These are phyloP conservation scores for Phascolomyces articulosus DNA, from an alignment of 371 early-diverging fungal genomes.

Conservation along the genomic window DNA sequence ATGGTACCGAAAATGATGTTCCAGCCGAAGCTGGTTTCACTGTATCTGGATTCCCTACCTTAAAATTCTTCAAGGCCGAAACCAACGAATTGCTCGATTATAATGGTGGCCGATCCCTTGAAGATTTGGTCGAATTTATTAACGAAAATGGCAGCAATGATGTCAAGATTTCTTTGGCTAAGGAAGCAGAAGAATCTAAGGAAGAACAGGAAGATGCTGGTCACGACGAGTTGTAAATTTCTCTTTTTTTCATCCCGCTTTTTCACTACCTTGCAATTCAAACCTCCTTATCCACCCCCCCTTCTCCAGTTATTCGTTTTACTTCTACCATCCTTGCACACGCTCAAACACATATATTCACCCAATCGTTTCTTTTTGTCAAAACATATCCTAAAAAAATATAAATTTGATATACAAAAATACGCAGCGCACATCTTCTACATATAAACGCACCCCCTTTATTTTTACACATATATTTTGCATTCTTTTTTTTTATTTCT, in stretches of 20 bases:
- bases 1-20: constrained; percentile 94
- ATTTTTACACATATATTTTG: no score
- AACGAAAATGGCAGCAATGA: constrained; percentile 61
- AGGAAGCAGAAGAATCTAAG: constrained; percentile 15
- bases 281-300: neutral
- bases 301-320: no score
- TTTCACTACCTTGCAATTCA: neutral
- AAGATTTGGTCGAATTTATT: constrained; percentile 79
- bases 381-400: no score
- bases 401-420: no score
- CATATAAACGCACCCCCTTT: no score
- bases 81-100: constrained; percentile 83
- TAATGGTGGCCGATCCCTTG: constrained; percentile 82
- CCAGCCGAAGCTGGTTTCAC: constrained; percentile 74
- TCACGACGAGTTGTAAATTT: constrained; percentile 68
- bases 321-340: no score
- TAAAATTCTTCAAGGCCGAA: constrained; percentile 90
- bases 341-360: neutral
- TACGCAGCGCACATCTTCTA: no score
- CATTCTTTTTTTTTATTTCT: no score
- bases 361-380: neutral
- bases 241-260: neutral
- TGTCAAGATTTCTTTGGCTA: constrained; percentile 18
- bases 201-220: constrained; percentile 34
- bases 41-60: constrained; percentile 94